phyloP scores from a whole-genome alignment of 306 rosid genomes.

The Dicorynia guianensis region DNA sequence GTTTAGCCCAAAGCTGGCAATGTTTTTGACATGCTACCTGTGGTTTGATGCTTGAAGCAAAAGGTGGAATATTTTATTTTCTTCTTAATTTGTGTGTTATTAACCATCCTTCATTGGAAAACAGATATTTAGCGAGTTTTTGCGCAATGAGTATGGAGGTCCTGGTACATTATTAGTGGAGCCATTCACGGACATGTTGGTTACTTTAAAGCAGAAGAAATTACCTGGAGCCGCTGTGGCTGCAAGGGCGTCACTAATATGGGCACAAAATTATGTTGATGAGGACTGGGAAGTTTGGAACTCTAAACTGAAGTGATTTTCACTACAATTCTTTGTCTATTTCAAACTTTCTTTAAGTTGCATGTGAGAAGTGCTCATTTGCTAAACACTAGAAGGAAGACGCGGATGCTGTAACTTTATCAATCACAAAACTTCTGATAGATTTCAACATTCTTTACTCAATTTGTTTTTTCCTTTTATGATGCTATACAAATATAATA shows the following conservation, averaged over 20 bases:
- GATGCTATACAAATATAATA: constrained; percentile 61
- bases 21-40: constrained; percentile 52
- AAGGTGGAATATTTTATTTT: constrained; percentile 36
- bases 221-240: constrained; percentile 57
- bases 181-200: constrained; percentile 59
- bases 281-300: constrained; percentile 61
- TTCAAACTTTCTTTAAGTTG: constrained; percentile 24
- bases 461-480: constrained; percentile 10
- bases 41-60: constrained; percentile 44
- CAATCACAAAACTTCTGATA: constrained; percentile 44
- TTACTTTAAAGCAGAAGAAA: constrained; percentile 53
- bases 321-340: not conserved
- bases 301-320: constrained; percentile 41
- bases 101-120: constrained; percentile 28
- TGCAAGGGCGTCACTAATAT: constrained; percentile 52
- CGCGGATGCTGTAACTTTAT: constrained; percentile 35
- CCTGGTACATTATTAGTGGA: constrained; percentile 66
- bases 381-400: constrained; percentile 34
- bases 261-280: constrained; percentile 58
- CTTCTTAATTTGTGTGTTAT: constrained; percentile 38
- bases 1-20: constrained; percentile 54
- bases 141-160: constrained; percentile 57
- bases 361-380: constrained; percentile 41
- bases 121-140: constrained; percentile 51
- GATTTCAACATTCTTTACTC: constrained; percentile 51